These are phyloP conservation scores for Caloboletus firmus DNA, from an alignment of 1,284 basidiomycete species.

Conservation along the genomic window DNA sequence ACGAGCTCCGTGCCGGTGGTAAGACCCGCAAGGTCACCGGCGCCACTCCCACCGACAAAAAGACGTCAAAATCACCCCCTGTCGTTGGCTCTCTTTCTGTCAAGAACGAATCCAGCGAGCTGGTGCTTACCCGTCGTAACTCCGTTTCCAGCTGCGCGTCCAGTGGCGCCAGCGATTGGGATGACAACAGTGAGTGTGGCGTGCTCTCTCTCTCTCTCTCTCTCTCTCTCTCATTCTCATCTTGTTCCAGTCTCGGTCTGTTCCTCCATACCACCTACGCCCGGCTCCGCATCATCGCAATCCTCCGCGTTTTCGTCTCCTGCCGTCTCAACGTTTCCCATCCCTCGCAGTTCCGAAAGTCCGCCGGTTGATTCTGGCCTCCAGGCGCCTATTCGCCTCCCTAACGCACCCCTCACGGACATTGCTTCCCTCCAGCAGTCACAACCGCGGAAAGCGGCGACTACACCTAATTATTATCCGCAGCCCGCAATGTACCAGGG, in stretches of 20 bases:
- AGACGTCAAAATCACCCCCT: slow-evolving; percentile 33
- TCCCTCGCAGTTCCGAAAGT: slow-evolving; percentile 59
- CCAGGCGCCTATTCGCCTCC: slow-evolving; percentile 63
- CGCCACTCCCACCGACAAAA: slow-evolving; percentile 36
- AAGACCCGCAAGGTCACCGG: slow-evolving; percentile 68
- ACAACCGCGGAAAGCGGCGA: slow-evolving; percentile 34
- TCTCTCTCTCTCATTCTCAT: too few species aligned
- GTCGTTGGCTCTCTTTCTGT: slow-evolving; percentile 38
- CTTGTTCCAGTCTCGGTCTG: slow-evolving; percentile 57
- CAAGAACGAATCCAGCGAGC: slow-evolving; percentile 65
- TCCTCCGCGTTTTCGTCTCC: slow-evolving; percentile 69
- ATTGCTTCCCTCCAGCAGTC: slow-evolving; percentile 50
- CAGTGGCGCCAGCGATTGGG: slow-evolving; percentile 68
- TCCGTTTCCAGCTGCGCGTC: slow-evolving; percentile 61
- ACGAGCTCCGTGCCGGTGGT: slow-evolving; percentile 78
- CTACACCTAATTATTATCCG: slow-evolving; percentile 32
- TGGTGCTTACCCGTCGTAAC: slow-evolving; percentile 51
- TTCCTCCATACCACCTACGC: slow-evolving; percentile 41
- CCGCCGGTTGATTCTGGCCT: slow-evolving; percentile 47
- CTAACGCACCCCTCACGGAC: slow-evolving; percentile 65
- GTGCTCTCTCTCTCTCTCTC: too few species aligned
- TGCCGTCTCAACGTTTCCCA: slow-evolving; percentile 52
- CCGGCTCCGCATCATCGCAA: slow-evolving; percentile 52
- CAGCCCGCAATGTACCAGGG: slow-evolving; percentile 32
- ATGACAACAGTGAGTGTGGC: slow-evolving; percentile 59